Evolutionary conservation across 1,284 basidiomycete genomes (phyloP), one percentile per base, ranked within the genome.

Genomic region (Austropuccinia psidii): DNA sequence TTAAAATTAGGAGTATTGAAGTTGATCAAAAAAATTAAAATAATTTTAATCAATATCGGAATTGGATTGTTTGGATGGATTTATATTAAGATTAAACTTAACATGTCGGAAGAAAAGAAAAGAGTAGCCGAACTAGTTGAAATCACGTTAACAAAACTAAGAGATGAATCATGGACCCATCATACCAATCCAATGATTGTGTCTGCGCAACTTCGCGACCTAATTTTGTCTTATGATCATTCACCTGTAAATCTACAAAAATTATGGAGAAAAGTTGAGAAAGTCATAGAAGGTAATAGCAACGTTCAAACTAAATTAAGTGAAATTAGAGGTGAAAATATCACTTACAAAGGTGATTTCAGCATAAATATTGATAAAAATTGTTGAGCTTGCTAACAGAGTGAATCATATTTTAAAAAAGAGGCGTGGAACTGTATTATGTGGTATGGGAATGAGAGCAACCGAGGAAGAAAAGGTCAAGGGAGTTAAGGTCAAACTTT

Each of bases 271-370:
- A 86, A 86, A 74, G 96, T 99, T 50, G 89, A 91, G 79, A 86
- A 85, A 60, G 83, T 93, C 55, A 91, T 98, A 1, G 95, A 98
- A 82, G 87, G 87, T 69, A 98, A 99, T 82, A 87, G 92, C 21
- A 99, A 99, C 81, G 91, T 98, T 21, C 86, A 91, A 72, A 88
- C 88, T 31, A 89, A 91, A 79, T 84, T 95, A 75, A 89, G 91
- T 80, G 93, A 98, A 82, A 86, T 91, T 57, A 84, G 85, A 75
- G 93, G 92, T 62, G 95, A 85, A 77, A 81, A 83, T 75, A 81
- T 83, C 78, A 81, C n/a, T n/a, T n/a, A n/a, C n/a, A n/a, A n/a
- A n/a, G n/a, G n/a, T n/a, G n/a, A n/a, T n/a, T n/a, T n/a, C n/a
- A n/a, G n/a, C n/a, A n/a, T n/a, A n/a, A n/a, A n/a, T n/a, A n/a